These are phyloP conservation scores for Dianthus caryophyllus DNA, from an alignment of 148 eudicot species.

Conservation along the genomic window DNA sequence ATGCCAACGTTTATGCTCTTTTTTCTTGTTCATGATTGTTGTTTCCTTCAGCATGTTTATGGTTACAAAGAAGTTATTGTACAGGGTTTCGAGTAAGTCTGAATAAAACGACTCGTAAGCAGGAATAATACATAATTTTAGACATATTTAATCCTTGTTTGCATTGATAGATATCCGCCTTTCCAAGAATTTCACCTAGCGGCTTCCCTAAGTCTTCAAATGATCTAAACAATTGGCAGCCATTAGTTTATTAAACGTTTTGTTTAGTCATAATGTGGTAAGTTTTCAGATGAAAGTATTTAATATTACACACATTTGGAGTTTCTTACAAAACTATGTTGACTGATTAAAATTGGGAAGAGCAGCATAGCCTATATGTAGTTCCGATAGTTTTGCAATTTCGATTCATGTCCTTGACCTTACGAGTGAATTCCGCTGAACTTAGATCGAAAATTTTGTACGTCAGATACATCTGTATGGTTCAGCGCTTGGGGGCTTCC, in stretches of 20 bases:
- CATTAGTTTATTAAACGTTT: background rate
- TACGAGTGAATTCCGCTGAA: slow-evolving; percentile 11
- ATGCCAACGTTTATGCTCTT: slow-evolving; percentile 18
- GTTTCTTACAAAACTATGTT: background rate
- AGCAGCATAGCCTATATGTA: background rate
- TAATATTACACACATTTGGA: background rate
- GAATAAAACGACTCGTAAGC: background rate
- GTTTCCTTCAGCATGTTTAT: background rate
- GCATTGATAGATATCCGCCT: background rate
- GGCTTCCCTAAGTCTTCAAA: background rate
- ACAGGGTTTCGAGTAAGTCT: background rate
- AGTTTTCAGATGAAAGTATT: background rate
- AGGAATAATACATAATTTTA: background rate
- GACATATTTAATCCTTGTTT: background rate
- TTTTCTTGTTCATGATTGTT: slow-evolving; percentile 6
- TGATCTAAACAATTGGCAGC: too few species aligned
- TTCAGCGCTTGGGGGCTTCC: slow-evolving; percentile 91
- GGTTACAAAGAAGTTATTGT: background rate
- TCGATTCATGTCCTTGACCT: slow-evolving; percentile 10
- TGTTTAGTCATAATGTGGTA: slow-evolving; percentile 3
- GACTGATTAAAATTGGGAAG: background rate
- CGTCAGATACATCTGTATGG: slow-evolving; percentile 92
- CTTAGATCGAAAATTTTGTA: slow-evolving; percentile 11
- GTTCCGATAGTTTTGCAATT: background rate
- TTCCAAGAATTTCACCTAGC: background rate